These are phyloP conservation scores for Boehmeria nivea DNA, from an alignment of 306 rosid genomes.

Conservation along the genomic window DNA sequence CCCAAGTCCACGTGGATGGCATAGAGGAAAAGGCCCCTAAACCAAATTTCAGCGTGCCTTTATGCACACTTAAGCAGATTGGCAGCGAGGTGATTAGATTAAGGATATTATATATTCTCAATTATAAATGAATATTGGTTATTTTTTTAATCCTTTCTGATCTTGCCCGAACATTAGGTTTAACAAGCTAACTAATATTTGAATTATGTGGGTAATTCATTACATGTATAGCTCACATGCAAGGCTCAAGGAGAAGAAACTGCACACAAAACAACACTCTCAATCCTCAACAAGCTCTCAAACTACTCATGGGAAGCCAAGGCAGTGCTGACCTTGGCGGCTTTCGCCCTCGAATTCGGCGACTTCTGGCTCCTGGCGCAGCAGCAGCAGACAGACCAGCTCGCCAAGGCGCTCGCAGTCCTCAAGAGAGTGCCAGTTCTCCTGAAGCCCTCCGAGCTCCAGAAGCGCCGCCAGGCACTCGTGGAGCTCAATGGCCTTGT, in stretches of 20 bases:
- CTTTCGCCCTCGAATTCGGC: slow-evolving; percentile 59
- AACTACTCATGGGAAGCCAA: slow-evolving; percentile 53
- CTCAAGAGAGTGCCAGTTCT: slow-evolving; percentile 48
- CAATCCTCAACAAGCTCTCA: slow-evolving; percentile 46
- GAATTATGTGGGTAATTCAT: too few species aligned
- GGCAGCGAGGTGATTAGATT: slow-evolving; percentile 46
- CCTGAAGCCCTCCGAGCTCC: slow-evolving; percentile 23
- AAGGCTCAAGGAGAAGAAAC: slow-evolving; percentile 45
- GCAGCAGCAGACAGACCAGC: slow-evolving; percentile 32
- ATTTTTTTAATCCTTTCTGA: too few species aligned
- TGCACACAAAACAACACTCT: slow-evolving; percentile 44
- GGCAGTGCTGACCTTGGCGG: slow-evolving; percentile 54
- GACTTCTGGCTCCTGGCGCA: slow-evolving; percentile 58
- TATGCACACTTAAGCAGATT: slow-evolving; percentile 42
- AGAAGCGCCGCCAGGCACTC: slow-evolving; percentile 32
- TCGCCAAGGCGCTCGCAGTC: slow-evolving; percentile 50
- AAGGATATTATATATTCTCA: too few species aligned
- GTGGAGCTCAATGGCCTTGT: slow-evolving; percentile 45
- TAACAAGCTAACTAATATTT: too few species aligned
- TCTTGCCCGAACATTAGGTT: too few species aligned
- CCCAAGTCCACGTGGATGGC: slow-evolving; percentile 27
- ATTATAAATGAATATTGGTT: too few species aligned
- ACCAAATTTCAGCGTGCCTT: slow-evolving; percentile 36
- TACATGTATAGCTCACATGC: slow-evolving; percentile 46
- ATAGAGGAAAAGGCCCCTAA: slow-evolving; percentile 32